Conservation (phyloP, 495 filamentous ascomycete species). For the Tetracladium marchalianum region DNA sequence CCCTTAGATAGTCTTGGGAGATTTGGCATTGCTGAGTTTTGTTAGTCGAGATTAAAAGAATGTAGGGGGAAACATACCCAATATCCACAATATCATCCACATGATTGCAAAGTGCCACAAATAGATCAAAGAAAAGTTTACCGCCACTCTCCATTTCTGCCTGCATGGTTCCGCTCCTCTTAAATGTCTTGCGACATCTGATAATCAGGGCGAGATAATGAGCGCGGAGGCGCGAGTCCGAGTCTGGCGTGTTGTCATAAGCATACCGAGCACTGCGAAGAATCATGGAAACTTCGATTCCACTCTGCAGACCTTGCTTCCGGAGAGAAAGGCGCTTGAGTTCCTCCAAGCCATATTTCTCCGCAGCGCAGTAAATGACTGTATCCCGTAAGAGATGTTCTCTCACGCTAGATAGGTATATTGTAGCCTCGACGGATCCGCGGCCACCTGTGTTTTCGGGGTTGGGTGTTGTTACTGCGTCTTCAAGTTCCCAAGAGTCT, state of each 20-base stretch:
- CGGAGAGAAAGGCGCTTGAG: constrained; percentile 74
- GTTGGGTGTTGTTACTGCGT: constrained; percentile 26
- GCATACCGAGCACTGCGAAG: constrained; percentile 74
- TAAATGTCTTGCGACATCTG: constrained; percentile 73
- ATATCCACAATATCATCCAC: constrained; percentile 48
- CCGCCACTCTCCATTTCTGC: constrained; percentile 84
- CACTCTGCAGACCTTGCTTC: constrained; percentile 65
- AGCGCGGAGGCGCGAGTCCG: constrained; percentile 76
- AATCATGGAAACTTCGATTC: constrained; percentile 77
- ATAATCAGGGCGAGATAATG: constrained; percentile 93
- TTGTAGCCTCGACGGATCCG: constrained; percentile 46
- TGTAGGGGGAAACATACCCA: constrained; percentile 9
- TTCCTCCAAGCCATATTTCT: constrained; percentile 69
- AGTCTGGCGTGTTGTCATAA: constrained; percentile 81
- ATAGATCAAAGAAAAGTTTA: constrained; percentile 84
- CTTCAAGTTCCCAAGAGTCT: constrained; percentile 65
- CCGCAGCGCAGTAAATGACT: constrained; percentile 81
- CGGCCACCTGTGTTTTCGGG: constrained; percentile 25
- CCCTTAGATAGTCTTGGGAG: constrained; percentile 22
- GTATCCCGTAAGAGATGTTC: constrained; percentile 76
- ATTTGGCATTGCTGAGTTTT: constrained; percentile 16
- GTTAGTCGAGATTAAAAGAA: background rate
- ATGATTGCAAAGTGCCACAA: constrained; percentile 88
- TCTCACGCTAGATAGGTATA: constrained; percentile 55
- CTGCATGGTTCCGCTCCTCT: constrained; percentile 93